Conservation (phyloP, 805 yeast genomes). For the Starmera pachycereana region DNA sequence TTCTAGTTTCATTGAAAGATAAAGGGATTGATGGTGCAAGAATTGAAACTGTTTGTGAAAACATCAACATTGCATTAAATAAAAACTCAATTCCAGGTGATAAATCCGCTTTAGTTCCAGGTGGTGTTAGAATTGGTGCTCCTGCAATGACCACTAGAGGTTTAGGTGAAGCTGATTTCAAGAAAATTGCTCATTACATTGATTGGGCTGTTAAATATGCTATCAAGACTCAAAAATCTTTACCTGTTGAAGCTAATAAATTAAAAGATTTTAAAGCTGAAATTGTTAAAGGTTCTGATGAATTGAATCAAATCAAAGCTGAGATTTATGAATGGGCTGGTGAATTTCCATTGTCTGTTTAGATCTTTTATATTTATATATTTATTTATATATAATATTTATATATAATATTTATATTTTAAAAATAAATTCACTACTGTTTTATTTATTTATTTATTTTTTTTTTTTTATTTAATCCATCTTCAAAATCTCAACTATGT, state of each 20-base stretch:
- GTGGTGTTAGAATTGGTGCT: constrained; percentile 95
- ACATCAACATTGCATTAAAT: constrained; percentile 89
- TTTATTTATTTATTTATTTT: too few relatives aligned
- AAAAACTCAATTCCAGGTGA: constrained; percentile 98
- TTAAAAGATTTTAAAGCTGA: constrained; percentile 91
- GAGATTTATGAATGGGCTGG: constrained; percentile 92
- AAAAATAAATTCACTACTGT: too few relatives aligned
- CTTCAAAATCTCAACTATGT: too few relatives aligned
- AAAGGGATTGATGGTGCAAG: constrained; percentile 95
- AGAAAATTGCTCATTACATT: constrained; percentile 68
- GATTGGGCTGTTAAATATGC: constrained; percentile 73
- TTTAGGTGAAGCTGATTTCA: constrained; percentile 78
- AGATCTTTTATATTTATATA: too few relatives aligned
- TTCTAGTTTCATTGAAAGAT: constrained; percentile 78
- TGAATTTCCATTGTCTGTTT: constrained; percentile 61
- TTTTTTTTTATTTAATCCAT: too few relatives aligned
- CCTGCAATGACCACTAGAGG: constrained; percentile 99
- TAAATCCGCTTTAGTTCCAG: constrained; percentile 91
- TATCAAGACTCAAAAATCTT: constrained; percentile 57
- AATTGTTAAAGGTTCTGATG: constrained; percentile 62
- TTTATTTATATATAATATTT: too few relatives aligned
- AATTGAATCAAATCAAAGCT: constrained; percentile 52
- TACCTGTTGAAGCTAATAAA: constrained; percentile 90
- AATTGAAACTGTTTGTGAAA: constrained; percentile 90
- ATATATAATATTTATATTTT: too few relatives aligned